Conservation (phyloP, 139 green algal genomes). For the Tetraselmis chui region DNA sequence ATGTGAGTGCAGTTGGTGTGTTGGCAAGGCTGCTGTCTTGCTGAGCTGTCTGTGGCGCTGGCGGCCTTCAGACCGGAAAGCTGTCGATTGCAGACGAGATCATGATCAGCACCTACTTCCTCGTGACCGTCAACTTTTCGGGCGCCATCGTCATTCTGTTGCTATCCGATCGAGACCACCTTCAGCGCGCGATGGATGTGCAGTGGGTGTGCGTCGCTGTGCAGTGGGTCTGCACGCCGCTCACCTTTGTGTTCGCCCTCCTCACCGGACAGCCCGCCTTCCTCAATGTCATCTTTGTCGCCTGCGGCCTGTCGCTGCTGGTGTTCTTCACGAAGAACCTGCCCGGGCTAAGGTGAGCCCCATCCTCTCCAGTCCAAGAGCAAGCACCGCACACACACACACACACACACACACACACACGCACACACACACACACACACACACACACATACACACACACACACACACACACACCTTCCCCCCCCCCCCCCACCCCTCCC, state of each 20-base stretch:
- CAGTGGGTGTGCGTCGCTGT: neutral
- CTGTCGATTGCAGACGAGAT: neutral
- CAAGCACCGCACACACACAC: neutral
- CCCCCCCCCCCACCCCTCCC: neutral
- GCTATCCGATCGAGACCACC: neutral
- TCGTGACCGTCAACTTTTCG: neutral
- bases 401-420: too few relatives aligned
- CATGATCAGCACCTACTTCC: neutral
- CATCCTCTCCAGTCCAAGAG: too few relatives aligned
- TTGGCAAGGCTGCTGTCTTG: too few relatives aligned
- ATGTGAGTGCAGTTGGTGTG: too few relatives aligned
- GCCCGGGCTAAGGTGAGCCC: neutral
- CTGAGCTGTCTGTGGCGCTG: too few relatives aligned
- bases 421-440: too few relatives aligned
- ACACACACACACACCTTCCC: too few relatives aligned
- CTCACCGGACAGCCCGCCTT: neutral
- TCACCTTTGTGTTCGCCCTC: neutral
- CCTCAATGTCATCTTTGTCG: neutral
- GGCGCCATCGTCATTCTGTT: neutral
- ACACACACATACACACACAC: too few relatives aligned
- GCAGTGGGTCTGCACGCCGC: neutral
- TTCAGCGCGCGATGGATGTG: neutral
- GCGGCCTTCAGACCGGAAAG: neutral
- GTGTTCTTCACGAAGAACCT: neutral
- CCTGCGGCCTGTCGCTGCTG: neutral